Evolutionary conservation across 176 grass and related monocot species (phyloP), one percentile per base, ranked within the genome.

Genomic region (Areca catechu): DNA sequence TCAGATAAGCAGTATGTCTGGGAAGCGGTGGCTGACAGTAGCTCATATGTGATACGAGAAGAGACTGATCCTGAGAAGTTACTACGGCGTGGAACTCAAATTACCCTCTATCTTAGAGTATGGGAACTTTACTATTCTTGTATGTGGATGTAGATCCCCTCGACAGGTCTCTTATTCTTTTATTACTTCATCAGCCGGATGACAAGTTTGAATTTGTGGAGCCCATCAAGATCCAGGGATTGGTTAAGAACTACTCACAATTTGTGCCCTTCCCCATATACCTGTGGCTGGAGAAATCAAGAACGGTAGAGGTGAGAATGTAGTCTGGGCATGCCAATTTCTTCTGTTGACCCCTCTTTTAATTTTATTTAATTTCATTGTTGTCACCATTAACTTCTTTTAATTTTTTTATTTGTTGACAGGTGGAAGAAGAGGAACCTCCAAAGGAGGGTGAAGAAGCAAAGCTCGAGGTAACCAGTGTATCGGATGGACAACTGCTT

Each of bases 231-330:
- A 83, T 95, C 52, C 82, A 95, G 75, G 79, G 76, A 70, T 62
- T 95, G 72, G 85, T 95, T 50, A 95, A 95, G 69, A 95, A 95
- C 66, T 89, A 89, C 56, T 89, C 85, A 22, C 90, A 95, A 63
- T 89, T 89, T 76, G 90, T 95, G 1, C 89, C 90, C 24, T 95
- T 95, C 67, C 90, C 90, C n/a, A 95, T 95, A 72, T 89, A 86
- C 63, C 89, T 85, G 52, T 95, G 83, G 74, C 84, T 88, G 57
- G 89, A 95, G 68, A 95, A 95, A 79, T 95, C 89, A 51, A 74
- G 81, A 78, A 88, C 89, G 50, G 76, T 88, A 66, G 89, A 95
- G 84, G 89, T 95, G 57, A 16, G 52, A 34, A 43, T 43, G 10
- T 14, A 14, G 34, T 43, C 34, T 43, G 7, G 9, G 34, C 7